Conservation (phyloP, 2,329 filamentous ascomycete genomes). For the Didymella sp. region DNA sequence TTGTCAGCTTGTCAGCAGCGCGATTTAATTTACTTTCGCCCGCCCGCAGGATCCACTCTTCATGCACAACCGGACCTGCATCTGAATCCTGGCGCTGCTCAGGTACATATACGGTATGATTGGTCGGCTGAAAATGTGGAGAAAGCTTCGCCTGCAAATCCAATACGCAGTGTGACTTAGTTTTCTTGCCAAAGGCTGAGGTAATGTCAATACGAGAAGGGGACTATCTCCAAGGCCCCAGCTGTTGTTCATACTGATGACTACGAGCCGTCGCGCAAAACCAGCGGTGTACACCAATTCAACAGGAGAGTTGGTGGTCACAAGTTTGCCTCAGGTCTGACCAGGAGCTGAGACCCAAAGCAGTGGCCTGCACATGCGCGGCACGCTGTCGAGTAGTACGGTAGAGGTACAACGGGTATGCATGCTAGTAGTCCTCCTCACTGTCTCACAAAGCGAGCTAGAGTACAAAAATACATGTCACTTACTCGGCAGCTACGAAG, state of each 20-base stretch:
- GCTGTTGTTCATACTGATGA: neutral
- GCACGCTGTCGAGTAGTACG: constrained; percentile 19
- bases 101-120: constrained; percentile 14
- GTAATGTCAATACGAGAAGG: neutral
- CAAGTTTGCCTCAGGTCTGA: constrained; percentile 9
- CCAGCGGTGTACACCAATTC: neutral
- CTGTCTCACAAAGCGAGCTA: constrained; percentile 2
- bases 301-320: neutral
- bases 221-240: neutral
- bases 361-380: constrained; percentile 14
- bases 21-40: constrained; percentile 17
- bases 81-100: constrained; percentile 17
- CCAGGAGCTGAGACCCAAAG: constrained; percentile 15
- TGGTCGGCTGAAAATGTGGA: neutral
- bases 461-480: neutral
- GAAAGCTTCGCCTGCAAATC: constrained; percentile 15
- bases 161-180: constrained; percentile 9
- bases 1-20: constrained; percentile 11
- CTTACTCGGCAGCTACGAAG: neutral
- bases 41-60: constrained; percentile 13
- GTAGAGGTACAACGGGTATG: constrained; percentile 4
- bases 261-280: neutral
- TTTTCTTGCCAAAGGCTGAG: neutral
- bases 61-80: constrained; percentile 18
- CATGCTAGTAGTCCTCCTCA: constrained; percentile 3